Conservation (phyloP, 1,284 basidiomycete species). For the Tilletia setariae region DNA sequence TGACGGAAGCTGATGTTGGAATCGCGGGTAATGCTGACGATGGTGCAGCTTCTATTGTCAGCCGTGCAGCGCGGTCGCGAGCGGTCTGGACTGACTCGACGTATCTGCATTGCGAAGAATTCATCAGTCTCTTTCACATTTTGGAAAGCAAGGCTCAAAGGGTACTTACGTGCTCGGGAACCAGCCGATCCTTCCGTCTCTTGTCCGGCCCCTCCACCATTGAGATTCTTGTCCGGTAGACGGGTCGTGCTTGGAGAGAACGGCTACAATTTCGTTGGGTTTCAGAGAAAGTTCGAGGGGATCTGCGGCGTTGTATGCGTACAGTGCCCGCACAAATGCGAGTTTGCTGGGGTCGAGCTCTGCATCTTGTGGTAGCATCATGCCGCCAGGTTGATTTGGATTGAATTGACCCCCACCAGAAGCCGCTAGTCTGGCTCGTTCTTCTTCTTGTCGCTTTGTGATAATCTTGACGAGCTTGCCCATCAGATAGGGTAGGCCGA, state of each 20-base stretch:
- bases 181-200: conserved; percentile 92
- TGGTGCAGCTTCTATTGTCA: conserved; percentile 18
- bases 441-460: conserved; percentile 62
- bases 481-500: conserved; percentile 93
- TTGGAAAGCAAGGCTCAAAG: no score
- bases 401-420: no score
- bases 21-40: background rate
- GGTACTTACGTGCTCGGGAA: conserved; percentile 75
- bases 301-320: conserved; percentile 65
- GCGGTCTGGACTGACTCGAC: conserved; percentile 53
- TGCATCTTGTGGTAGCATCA: conserved; percentile 24
- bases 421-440: conserved; percentile 48
- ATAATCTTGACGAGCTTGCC: conserved; percentile 79
- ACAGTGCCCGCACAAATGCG: conserved; percentile 81
- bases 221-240: conserved; percentile 67
- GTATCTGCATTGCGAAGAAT: conserved; percentile 25
- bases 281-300: conserved; percentile 75
- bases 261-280: conserved; percentile 90
- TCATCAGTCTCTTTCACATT: no score
- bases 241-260: conserved; percentile 67
- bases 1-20: no score
- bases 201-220: conserved; percentile 94
- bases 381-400: background rate
- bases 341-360: conserved; percentile 62
- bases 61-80: conserved; percentile 38